phyloP scores from a whole-genome alignment of 169 alveolate genomes.

The Ichthyophthirius multifiliis region DNA sequence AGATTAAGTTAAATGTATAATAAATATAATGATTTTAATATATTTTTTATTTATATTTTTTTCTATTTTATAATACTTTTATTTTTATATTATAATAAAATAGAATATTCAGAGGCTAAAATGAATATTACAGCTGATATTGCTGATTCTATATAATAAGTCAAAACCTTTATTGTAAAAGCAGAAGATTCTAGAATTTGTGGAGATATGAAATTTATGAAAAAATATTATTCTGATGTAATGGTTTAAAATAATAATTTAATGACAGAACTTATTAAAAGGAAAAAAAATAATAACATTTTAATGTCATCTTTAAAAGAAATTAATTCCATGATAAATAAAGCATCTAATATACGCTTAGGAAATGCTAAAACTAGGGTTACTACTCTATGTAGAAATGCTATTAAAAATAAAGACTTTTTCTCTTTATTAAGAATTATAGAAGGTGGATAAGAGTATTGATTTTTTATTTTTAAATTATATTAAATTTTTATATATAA shows the following conservation, averaged over 20 bases:
- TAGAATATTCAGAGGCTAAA: slow-evolving; percentile 38
- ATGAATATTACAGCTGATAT: slow-evolving; percentile 58
- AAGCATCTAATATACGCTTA: slow-evolving; percentile 54
- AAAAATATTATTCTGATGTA: slow-evolving; percentile 47
- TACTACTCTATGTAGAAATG: slow-evolving; percentile 50
- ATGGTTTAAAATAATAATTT: slow-evolving; percentile 51
- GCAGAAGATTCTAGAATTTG: slow-evolving; percentile 61
- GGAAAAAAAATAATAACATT: slow-evolving; percentile 48
- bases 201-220: slow-evolving; percentile 54
- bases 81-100: background rate
- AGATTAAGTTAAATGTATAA: slow-evolving; percentile 13
- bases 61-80: background rate
- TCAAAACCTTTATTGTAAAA: slow-evolving; percentile 52
- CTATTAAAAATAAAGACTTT: slow-evolving; percentile 44
- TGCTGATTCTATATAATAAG: slow-evolving; percentile 49
- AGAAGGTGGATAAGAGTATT: slow-evolving; percentile 20
- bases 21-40: background rate
- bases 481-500: too few relatives aligned
- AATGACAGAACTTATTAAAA: slow-evolving; percentile 48
- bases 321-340: slow-evolving; percentile 54
- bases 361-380: slow-evolving; percentile 42
- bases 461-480: too few relatives aligned
- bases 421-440: slow-evolving; percentile 13
- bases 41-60: background rate
- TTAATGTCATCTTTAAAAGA: slow-evolving; percentile 44